Conservation (phyloP, 495 filamentous ascomycete species). For the Trichoderma gamsii region DNA sequence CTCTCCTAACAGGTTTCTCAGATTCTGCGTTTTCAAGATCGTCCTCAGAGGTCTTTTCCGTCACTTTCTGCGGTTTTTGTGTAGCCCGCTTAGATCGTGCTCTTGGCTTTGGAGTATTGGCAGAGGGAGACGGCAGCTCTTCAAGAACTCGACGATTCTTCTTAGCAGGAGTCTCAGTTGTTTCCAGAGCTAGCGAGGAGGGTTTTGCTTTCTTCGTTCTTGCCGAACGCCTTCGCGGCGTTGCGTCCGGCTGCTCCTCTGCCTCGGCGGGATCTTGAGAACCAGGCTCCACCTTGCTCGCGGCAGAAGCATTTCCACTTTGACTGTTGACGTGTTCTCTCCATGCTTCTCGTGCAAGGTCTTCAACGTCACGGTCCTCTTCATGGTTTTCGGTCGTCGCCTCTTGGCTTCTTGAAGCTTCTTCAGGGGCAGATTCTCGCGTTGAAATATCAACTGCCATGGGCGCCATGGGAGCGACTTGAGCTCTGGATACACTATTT, state of each 20-base stretch:
- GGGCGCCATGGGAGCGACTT: conserved; percentile 6
- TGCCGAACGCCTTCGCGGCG: not conserved
- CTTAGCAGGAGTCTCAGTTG: not conserved
- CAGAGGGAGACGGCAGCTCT: conserved; percentile 16
- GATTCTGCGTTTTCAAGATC: conserved; percentile 5
- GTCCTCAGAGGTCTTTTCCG: not conserved
- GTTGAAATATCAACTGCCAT: not conserved
- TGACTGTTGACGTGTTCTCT: conserved; percentile 11
- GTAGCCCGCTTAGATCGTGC: conserved; percentile 5
- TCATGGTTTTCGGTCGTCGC: not conserved
- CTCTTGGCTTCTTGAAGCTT: not conserved
- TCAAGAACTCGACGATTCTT: not conserved
- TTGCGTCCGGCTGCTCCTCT: not conserved
- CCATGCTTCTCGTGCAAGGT: conserved; percentile 3
- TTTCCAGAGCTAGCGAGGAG: not conserved
- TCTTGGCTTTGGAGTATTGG: conserved; percentile 12
- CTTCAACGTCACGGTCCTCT: conserved; percentile 9
- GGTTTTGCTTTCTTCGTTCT: conserved; percentile 7
- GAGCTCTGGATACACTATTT: not conserved
- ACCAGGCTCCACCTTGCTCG: not conserved
- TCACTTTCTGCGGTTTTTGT: not conserved
- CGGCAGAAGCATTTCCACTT: not conserved
- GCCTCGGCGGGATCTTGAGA: not conserved
- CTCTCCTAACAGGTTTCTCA: not conserved
- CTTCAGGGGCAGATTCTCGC: not conserved